Evolutionary conservation across 73 alveolate genomes (phyloP), one percentile per base, ranked within the genome.

Genomic region (Durusdinium trenchii): DNA sequence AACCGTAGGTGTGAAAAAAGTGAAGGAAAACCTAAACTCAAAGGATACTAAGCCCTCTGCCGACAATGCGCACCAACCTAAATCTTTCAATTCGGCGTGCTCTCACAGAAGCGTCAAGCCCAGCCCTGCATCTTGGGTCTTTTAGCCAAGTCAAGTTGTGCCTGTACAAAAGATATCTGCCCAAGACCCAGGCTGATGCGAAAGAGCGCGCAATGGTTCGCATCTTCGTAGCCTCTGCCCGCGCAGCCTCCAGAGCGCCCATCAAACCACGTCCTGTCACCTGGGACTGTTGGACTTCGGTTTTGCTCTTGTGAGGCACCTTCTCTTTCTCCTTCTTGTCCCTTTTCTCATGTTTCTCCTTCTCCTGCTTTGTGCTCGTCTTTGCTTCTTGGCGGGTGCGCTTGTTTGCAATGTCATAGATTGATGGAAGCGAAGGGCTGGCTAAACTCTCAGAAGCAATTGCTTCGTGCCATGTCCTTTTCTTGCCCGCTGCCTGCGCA

Each of bases 211-310:
- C 96, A 36, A 89, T 45, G 73, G 38, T 76, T 45, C 96, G 84
- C 40, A 89, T 32, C 86, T 51, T 69, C 38, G 86, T 71, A 2
- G 96, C 96, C 9, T 86, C 95, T 76, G 18, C 45, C 16, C 95
- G 95, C 40, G 83, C 95, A 45, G 95, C 95, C 28, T 87, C 96
- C 85, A 87, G 38, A 20, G 86, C 96, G 38, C 96, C 96, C 85
- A 89, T 32, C 51, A 89, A 32, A 54, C 96, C 96, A 28, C 85
- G 57, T 26, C 20, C 28, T 12, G 20, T 12, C 64, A 9, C 9
- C 64, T 20, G 64, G 28, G 64, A 54, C 20, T 54, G 28, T 20
- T 54, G 64, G 20, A 54, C 9, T 54, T 54, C 64, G 20, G 64
- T 20, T 54, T 20, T 54, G 9, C 20, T 20, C 28, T 9, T 12